phyloP scores from a whole-genome alignment of 2,329 filamentous ascomycete genomes.

The Elsinoe batatas region DNA sequence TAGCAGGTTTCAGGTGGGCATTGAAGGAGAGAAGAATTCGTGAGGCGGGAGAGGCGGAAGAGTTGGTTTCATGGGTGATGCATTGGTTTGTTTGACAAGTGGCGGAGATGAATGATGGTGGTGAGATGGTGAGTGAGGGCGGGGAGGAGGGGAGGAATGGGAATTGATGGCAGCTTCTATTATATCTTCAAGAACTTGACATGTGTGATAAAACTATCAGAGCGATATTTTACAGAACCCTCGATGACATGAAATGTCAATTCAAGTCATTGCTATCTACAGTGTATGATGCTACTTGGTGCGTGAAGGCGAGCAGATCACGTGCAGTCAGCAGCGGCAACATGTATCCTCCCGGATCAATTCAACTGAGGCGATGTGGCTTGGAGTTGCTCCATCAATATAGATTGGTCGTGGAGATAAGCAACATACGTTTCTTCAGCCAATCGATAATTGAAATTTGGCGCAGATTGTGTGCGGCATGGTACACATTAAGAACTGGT shows the following conservation, averaged over 20 bases:
- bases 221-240: neutral
- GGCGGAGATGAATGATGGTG: neutral
- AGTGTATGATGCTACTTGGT: neutral
- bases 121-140: neutral
- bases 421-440: constrained; percentile 1
- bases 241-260: neutral
- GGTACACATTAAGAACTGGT: neutral
- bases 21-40: neutral
- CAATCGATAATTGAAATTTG: constrained; percentile 9
- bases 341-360: neutral
- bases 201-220: neutral
- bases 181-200: neutral
- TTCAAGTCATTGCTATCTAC: neutral
- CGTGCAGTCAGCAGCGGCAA: neutral
- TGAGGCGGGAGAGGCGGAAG: no score
- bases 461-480: neutral
- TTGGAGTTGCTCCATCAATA: constrained; percentile 1
- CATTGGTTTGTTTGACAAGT: neutral
- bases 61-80: neutral
- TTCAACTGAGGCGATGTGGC: neutral
- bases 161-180: neutral
- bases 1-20: neutral
- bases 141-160: neutral
- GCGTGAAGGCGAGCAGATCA: neutral
- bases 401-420: neutral